These are phyloP conservation scores for Lithohypha guttulata DNA, from an alignment of 2,329 filamentous ascomycete genomes.

Conservation along the genomic window DNA sequence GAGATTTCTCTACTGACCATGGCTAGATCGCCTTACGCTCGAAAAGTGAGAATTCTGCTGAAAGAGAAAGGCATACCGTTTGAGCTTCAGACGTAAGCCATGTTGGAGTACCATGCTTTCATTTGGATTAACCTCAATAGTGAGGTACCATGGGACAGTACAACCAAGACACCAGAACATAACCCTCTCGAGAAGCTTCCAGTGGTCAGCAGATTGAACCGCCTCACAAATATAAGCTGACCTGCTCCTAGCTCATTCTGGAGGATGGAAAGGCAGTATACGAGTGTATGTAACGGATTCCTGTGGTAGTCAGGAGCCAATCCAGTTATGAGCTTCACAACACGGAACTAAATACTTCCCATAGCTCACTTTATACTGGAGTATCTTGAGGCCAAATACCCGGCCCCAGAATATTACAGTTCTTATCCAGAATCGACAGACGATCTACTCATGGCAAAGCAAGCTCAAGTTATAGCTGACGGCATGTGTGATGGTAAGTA, in stretches of 20 bases:
- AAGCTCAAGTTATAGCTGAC: slow-evolving; percentile 13
- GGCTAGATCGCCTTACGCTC: slow-evolving; percentile 11
- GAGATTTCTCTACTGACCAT: not conserved
- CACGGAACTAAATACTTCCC: too few species aligned
- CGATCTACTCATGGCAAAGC: slow-evolving; percentile 11
- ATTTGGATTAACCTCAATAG: too few species aligned
- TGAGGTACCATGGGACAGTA: slow-evolving; percentile 34
- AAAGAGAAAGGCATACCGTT: slow-evolving; percentile 32
- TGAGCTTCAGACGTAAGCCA: slow-evolving; percentile 30
- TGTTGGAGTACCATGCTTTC: too few species aligned
- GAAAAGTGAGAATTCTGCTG: slow-evolving; percentile 31
- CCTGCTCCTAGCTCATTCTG: too few species aligned
- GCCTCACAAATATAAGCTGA: too few species aligned
- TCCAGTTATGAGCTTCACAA: too few species aligned
- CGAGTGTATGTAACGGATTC: not conserved
- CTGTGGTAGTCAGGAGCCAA: too few species aligned
- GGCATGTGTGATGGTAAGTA: slow-evolving; percentile 29
- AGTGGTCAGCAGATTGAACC: too few species aligned
- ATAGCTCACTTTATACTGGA: slow-evolving; percentile 30
- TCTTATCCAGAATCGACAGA: slow-evolving; percentile 7
- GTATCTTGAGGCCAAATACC: slow-evolving; percentile 12
- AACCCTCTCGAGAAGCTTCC: slow-evolving; percentile 13
- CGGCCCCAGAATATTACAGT: slow-evolving; percentile 4
- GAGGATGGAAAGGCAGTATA: too few species aligned
- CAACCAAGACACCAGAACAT: slow-evolving; percentile 27